These are phyloP conservation scores for Beauveria scarabaeidicola DNA, from an alignment of 2,329 filamentous ascomycete genomes.

Conservation along the genomic window DNA sequence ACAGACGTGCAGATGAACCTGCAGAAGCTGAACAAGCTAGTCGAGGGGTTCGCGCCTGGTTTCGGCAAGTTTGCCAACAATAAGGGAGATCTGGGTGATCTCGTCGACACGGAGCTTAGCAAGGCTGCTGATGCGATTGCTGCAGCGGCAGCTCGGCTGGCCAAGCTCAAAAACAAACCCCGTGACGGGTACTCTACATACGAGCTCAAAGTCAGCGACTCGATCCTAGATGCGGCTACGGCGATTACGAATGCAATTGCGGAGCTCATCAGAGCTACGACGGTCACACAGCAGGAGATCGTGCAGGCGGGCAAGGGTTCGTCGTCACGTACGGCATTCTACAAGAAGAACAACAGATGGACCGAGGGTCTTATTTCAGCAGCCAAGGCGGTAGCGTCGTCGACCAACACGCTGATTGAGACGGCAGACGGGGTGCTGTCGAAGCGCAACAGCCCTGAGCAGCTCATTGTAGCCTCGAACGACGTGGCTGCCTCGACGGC, in stretches of 20 bases:
- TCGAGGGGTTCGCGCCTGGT: constrained; percentile 84
- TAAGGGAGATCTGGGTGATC: constrained; percentile 81
- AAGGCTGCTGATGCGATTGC: constrained; percentile 95
- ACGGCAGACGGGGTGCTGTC: constrained; percentile 94
- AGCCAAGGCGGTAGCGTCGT: constrained; percentile 87
- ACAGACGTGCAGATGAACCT: constrained; percentile 92
- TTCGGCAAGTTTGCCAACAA: constrained; percentile 70
- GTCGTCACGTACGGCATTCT: constrained; percentile 85
- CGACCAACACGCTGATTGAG: constrained; percentile 94
- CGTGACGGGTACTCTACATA: constrained; percentile 92
- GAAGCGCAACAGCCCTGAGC: constrained; percentile 85
- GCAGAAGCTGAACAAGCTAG: constrained; percentile 86
- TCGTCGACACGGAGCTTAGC: constrained; percentile 84
- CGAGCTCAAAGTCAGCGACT: constrained; percentile 91
- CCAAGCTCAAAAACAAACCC: constrained; percentile 93
- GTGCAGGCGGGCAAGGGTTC: constrained; percentile 85
- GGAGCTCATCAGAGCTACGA: constrained; percentile 89
- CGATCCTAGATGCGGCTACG: constrained; percentile 84
- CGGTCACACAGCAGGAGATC: constrained; percentile 89
- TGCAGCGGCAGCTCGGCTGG: constrained; percentile 78
- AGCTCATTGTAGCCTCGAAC: constrained; percentile 95
- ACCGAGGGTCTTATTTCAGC: constrained; percentile 96
- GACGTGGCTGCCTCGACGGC: constrained; percentile 93
- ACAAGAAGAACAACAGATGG: constrained; percentile 99
- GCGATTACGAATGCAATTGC: constrained; percentile 92